Conservation (phyloP, 169 alveolate genomes). For the Plasmodium sp. region DNA sequence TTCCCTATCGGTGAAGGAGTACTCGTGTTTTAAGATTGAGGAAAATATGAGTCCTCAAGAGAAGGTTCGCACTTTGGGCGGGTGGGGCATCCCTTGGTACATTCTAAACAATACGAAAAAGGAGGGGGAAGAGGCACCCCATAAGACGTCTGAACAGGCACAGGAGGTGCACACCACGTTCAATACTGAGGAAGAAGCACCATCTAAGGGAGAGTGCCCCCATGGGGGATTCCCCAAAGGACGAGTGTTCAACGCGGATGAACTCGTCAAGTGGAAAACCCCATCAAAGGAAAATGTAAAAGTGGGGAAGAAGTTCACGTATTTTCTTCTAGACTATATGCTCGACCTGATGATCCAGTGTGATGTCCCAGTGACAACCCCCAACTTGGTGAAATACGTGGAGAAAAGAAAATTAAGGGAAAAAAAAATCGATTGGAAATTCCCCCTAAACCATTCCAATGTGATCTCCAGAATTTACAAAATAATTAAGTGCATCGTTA, state of each 20-base stretch:
- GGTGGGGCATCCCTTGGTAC: constrained; percentile 70
- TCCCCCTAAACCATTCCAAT: constrained; percentile 38
- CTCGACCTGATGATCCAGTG: constrained; percentile 49
- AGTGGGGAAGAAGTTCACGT: constrained; percentile 33
- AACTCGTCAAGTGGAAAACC: constrained; percentile 45
- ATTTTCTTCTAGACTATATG: constrained; percentile 25
- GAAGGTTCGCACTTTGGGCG: constrained; percentile 3
- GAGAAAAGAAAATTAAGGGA: constrained; percentile 51
- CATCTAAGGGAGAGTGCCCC: neutral
- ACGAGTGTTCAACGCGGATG: neutral
- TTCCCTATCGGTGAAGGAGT: constrained; percentile 20
- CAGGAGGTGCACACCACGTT: neutral
- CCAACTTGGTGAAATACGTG: constrained; percentile 38
- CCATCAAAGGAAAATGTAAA: constrained; percentile 50
- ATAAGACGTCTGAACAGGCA: neutral
- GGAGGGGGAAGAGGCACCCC: neutral
- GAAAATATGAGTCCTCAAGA: constrained; percentile 19
- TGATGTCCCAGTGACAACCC: constrained; percentile 27
- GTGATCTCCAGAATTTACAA: constrained; percentile 54
- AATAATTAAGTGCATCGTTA: constrained; percentile 33
- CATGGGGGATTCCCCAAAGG: neutral
- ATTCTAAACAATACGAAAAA: neutral
- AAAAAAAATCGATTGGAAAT: constrained; percentile 27
- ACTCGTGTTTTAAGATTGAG: constrained; percentile 20
- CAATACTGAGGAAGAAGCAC: neutral